Percentiles rank a stretch among this genome's conserved stretches.
Evolutionary conservation across 2,329 filamentous ascomycete species (phyloP).

Genomic region (Cryphonectria radicalis): DNA sequence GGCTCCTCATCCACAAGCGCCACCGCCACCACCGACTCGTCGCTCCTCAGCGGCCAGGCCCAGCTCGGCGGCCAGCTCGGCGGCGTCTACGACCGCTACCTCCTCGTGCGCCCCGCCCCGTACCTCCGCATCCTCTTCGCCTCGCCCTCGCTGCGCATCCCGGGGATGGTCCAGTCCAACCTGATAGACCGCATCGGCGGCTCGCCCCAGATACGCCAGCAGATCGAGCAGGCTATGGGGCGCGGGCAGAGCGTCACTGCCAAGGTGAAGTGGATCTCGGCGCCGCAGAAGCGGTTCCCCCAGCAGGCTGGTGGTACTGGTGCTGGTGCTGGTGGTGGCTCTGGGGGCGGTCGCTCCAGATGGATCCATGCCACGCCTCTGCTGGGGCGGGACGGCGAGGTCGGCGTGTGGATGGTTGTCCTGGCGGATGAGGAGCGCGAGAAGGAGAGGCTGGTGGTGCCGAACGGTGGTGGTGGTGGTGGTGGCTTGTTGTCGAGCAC

Average conservation of each 20-base stretch:
- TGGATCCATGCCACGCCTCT: constrained; percentile 84
- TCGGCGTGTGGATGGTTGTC: constrained; percentile 81
- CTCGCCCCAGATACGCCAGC: constrained; percentile 49
- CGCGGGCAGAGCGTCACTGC: constrained; percentile 74
- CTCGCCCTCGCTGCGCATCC: constrained; percentile 67
- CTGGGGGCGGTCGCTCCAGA: constrained; percentile 56
- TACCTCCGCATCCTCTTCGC: constrained; percentile 70
- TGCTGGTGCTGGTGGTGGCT: constrained; percentile 39
- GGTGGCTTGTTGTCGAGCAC: background rate
- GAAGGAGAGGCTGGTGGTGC: background rate
- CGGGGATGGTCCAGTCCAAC: constrained; percentile 66
- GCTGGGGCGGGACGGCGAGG: constrained; percentile 65
- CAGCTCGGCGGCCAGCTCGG: constrained; percentile 39
- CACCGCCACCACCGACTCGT: constrained; percentile 1
- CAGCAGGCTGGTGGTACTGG: background rate
- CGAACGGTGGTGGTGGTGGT: background rate
- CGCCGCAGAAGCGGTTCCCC: constrained; percentile 40
- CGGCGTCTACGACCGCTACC: constrained; percentile 57
- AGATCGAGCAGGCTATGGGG: constrained; percentile 61
- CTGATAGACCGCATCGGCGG: constrained; percentile 60
- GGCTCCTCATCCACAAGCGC: background rate
- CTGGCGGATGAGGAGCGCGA: constrained; percentile 66
- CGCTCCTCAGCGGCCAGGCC: background rate
- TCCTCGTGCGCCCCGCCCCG: constrained; percentile 69
- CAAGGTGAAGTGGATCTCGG: constrained; percentile 71